Evolutionary conservation across 345 rosid genomes (phyloP).

Genomic region (Raphanus raphanistrum): DNA sequence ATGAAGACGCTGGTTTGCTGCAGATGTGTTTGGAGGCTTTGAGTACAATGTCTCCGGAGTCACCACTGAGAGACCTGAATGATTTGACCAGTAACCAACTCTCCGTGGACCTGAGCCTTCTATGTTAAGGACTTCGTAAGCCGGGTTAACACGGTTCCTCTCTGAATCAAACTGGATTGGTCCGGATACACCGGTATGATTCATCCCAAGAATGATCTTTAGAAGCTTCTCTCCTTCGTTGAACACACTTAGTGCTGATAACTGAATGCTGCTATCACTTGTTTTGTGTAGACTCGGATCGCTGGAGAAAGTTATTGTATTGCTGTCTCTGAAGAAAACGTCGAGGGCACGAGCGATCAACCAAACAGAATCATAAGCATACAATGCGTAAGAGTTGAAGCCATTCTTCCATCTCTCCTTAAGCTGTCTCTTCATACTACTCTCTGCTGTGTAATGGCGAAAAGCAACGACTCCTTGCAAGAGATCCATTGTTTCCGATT

Average conservation of each 20-base stretch:
- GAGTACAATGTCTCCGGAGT: background rate
- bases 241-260: background rate
- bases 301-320: background rate
- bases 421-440: background rate
- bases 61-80: background rate
- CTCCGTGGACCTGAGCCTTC: background rate
- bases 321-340: background rate
- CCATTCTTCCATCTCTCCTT: background rate
- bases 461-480: background rate
- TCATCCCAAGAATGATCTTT: background rate
- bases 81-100: background rate
- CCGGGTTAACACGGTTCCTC: background rate
- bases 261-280: background rate
- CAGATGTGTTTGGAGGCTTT: background rate
- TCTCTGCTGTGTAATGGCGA: background rate
- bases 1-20: background rate
- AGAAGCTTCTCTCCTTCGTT: background rate
- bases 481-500: background rate
- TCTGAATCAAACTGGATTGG: background rate
- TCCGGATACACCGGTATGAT: background rate
- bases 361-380: background rate
- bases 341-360: background rate
- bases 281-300: background rate
- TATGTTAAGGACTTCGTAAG: background rate
- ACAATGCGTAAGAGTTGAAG: background rate